These are phyloP conservation scores for Pseudophaeomoniella oleicola DNA, from an alignment of 2,329 filamentous ascomycete genomes.

Conservation along the genomic window DNA sequence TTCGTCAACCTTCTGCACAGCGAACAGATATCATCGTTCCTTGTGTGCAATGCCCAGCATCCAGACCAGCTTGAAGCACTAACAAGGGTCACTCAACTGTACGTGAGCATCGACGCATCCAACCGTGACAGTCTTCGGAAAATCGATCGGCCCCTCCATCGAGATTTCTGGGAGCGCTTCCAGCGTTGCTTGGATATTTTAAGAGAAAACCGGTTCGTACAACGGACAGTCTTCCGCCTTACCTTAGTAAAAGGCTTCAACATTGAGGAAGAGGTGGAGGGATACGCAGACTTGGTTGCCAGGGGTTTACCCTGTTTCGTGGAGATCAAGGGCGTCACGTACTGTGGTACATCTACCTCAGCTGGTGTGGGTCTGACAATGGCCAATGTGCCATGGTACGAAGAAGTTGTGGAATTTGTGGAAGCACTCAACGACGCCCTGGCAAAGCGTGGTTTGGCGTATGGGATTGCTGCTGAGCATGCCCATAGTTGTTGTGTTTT, in stretches of 20 bases:
- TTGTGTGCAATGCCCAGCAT: constrained; percentile 95
- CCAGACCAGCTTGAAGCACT: constrained; percentile 76
- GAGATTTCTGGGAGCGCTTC: constrained; percentile 97
- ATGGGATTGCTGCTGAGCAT: constrained; percentile 90
- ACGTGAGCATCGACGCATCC: constrained; percentile 89
- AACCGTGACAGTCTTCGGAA: constrained; percentile 75
- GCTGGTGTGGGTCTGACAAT: constrained; percentile 81
- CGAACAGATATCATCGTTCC: constrained; percentile 80
- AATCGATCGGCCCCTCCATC: constrained; percentile 83
- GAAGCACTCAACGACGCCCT: constrained; percentile 58
- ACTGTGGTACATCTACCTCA: constrained; percentile 80
- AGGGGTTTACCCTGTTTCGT: constrained; percentile 80
- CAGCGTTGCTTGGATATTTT: constrained; percentile 80
- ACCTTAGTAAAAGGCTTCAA: constrained; percentile 98
- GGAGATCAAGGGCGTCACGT: constrained; percentile 93
- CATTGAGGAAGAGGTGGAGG: constrained; percentile 79
- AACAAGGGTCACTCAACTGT: constrained; percentile 80
- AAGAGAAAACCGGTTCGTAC: constrained; percentile 64
- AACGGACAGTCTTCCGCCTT: constrained; percentile 86
- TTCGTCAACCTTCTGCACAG: constrained; percentile 70
- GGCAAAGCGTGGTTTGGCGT: constrained; percentile 54
- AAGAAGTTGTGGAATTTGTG: constrained; percentile 75
- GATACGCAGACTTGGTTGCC: constrained; percentile 80
- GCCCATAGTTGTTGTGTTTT: constrained; percentile 88
- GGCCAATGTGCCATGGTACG: constrained; percentile 94